phyloP scores from a whole-genome alignment of 345 rosid species.

The Balakata baccata region DNA sequence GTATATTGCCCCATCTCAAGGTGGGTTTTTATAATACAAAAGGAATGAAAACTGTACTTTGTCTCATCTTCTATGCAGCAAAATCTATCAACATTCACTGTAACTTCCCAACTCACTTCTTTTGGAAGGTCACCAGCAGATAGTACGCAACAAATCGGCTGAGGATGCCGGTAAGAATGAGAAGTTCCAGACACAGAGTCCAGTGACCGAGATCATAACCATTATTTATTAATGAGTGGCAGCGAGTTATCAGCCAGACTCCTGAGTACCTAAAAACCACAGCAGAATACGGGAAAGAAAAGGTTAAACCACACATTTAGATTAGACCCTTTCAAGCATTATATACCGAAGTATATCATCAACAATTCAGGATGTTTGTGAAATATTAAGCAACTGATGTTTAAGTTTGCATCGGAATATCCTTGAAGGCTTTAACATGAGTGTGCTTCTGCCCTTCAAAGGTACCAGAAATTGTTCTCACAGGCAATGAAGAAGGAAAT shows the following conservation, averaged over 20 bases:
- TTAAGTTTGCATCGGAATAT: no score
- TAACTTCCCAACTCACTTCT: constrained; percentile 45
- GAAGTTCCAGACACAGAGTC: constrained; percentile 49
- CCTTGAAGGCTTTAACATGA: no score
- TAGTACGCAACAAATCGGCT: constrained; percentile 61
- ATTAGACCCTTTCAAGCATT: no score
- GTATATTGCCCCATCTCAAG: not conserved
- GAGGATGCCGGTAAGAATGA: constrained; percentile 50
- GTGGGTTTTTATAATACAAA: constrained; percentile 11
- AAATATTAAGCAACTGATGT: no score
- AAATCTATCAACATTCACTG: not conserved
- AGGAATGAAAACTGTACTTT: not conserved
- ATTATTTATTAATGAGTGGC: constrained; percentile 58
- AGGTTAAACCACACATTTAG: not conserved
- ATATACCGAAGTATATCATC: no score
- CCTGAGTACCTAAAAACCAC: constrained; percentile 58
- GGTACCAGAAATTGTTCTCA: not conserved
- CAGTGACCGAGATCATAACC: constrained; percentile 70
- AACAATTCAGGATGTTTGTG: no score
- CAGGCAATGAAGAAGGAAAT: not conserved
- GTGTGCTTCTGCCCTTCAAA: no score
- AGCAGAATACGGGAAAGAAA: not conserved
- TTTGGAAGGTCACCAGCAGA: constrained; percentile 66
- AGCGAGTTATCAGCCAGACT: constrained; percentile 88
- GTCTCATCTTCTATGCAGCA: constrained; percentile 9